Percentiles rank a stretch among this genome's conserved stretches.
These are phyloP conservation scores for Lachnellula cervina DNA, from an alignment of 2,329 filamentous ascomycete species.

Conservation along the genomic window DNA sequence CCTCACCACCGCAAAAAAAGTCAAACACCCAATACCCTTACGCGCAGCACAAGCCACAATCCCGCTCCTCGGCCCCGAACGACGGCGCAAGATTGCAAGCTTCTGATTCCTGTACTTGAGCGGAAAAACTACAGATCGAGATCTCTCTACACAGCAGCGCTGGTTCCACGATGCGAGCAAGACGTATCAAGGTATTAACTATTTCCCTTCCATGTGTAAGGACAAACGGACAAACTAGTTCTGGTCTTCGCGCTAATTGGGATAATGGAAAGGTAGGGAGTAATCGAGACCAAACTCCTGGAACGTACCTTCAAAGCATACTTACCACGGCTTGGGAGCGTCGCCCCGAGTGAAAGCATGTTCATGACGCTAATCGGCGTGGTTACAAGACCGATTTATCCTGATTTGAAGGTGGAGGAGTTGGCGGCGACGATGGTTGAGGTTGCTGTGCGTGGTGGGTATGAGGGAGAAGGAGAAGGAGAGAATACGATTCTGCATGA, in stretches of 20 bases:
- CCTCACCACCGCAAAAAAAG: conserved; percentile 20
- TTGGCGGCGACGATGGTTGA: conserved; percentile 16
- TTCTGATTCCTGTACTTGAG: conserved; percentile 42
- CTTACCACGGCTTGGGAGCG: too few species aligned
- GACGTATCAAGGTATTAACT: conserved; percentile 25
- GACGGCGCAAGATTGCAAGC: conserved; percentile 18
- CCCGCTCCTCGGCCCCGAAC: conserved; percentile 14
- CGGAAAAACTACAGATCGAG: conserved; percentile 35
- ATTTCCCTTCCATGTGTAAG: background rate
- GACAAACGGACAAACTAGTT: too few species aligned
- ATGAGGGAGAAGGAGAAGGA: too few species aligned
- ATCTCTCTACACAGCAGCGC: conserved; percentile 37
- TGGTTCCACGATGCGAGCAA: conserved; percentile 25
- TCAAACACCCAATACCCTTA: conserved; percentile 34
- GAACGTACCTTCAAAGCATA: conserved; percentile 10
- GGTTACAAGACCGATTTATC: background rate
- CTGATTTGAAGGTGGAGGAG: conserved; percentile 2
- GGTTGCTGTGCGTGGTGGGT: conserved; percentile 6
- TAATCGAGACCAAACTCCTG: conserved; percentile 27
- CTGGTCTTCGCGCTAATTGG: too few species aligned
- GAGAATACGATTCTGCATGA: too few species aligned
- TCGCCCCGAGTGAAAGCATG: too few species aligned
- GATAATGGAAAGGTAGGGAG: conserved; percentile 17
- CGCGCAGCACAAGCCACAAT: conserved; percentile 28
- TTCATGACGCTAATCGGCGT: conserved; percentile 8